Conservation (phyloP, 306 rosid genomes). For the Inga laurina region DNA sequence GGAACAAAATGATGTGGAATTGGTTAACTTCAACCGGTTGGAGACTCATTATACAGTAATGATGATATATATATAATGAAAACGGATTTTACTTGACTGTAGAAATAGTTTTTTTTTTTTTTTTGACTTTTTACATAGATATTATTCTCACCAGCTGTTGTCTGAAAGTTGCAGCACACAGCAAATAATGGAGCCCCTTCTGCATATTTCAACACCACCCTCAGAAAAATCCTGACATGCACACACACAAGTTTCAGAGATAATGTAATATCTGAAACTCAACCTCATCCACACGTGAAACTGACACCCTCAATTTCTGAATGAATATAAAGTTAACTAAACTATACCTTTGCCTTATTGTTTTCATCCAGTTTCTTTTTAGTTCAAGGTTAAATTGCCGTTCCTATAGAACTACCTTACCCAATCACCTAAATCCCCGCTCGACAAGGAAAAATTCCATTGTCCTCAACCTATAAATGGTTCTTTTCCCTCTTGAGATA, state of each 20-base stretch:
- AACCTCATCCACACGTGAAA: slow-evolving; percentile 58
- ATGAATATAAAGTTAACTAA: neutral
- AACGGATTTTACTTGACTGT: neutral
- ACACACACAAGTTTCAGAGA: slow-evolving; percentile 34
- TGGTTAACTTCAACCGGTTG: neutral
- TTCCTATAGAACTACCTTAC: neutral
- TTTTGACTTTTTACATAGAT: neutral
- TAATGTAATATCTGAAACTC: slow-evolving; percentile 27
- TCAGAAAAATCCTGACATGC: slow-evolving; percentile 43
- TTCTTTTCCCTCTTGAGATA: too few relatives aligned
- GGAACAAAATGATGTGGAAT: neutral
- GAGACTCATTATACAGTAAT: neutral
- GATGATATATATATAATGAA: neutral
- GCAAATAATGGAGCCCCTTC: slow-evolving; percentile 41
- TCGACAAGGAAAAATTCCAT: neutral
- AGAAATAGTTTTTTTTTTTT: neutral
- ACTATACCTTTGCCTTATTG: neutral
- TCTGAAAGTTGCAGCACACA: slow-evolving; percentile 26
- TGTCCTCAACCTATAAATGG: neutral
- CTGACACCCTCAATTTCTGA: slow-evolving; percentile 45
- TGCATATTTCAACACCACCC: slow-evolving; percentile 26
- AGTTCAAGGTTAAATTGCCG: neutral
- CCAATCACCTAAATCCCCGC: neutral
- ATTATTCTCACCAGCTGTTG: neutral
- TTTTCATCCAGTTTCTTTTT: neutral